Base-by-base conservation (phyloP, 306 rosid species). In the Benincasa hispida region DNA sequence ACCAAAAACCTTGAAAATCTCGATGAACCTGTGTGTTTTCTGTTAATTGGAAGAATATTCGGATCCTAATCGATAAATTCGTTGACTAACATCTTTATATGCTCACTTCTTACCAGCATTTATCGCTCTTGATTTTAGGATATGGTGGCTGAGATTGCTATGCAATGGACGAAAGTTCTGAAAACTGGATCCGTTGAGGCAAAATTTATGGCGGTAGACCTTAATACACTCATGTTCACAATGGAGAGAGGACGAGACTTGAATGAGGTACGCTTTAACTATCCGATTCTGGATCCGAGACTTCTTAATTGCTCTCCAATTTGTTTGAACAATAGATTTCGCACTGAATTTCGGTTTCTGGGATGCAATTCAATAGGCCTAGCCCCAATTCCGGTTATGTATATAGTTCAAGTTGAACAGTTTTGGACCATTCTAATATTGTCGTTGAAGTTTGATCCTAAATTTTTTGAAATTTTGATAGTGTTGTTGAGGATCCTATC, bases 151-250 rank as follows among this genome's bases (percentile, higher is more conserved):
- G 91, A 86, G 84, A 82, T 85, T 75, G 93, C 96, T 57, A 91
- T 79, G 92, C 90, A 85, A 79, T 94, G 98, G 98, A 90, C 91
- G 57, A 85, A 89, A 4, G 87, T 94, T 74, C 75, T 90, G 84
- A 91, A 89, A 84, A 87, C 94, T 9, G 98, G 96, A 83, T 88
- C 88, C 15, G 13, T 94, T 24, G 97, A 83, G 37, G 89, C 77
- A 42, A 86, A 82, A 84, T 94, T 94, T 75, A 88, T 87, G 86
- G 97, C 80, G 28, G 89, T 94, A 82, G 98, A 91, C 85, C 76
- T 81, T 30, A 85, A n/a, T 82, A 94, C 97, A 58, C n/a, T 94
- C 88, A 94, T 94, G 98, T 89, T 94, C 87, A 90, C 84, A 81
- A 81, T 94, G 88, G 89, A 87, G 62, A 87, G 79, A 77, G 92